Percentiles rank a stretch among this genome's conserved stretches.
phyloP scores from a whole-genome alignment of 2,329 filamentous ascomycete species.

The Blastomyces gilchristii region DNA sequence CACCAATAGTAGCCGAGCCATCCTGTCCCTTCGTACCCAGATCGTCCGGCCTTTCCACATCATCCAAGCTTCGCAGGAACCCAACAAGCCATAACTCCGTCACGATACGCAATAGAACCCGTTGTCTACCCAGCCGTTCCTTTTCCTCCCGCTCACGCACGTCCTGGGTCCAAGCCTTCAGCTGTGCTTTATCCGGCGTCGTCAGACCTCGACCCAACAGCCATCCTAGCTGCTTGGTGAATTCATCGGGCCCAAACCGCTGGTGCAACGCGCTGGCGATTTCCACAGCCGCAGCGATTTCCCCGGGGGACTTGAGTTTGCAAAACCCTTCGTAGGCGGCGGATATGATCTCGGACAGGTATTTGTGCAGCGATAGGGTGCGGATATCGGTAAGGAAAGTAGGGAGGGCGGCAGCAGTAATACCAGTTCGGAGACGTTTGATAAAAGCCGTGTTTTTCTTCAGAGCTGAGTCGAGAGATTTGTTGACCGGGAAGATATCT shows the following conservation, averaged over 20 bases:
- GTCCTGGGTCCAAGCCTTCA: conserved; percentile 71
- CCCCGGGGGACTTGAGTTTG: conserved; percentile 81
- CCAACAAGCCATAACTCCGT: conserved; percentile 95
- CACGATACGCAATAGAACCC: conserved; percentile 75
- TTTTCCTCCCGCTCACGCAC: conserved; percentile 92
- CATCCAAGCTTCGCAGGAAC: conserved; percentile 69
- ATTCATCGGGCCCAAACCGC: conserved; percentile 80
- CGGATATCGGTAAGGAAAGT: conserved; percentile 87
- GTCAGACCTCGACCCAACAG: conserved; percentile 81
- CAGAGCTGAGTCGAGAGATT: conserved; percentile 81
- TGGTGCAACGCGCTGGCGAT: conserved; percentile 93
- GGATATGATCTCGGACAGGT: conserved; percentile 91
- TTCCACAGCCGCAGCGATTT: conserved; percentile 84
- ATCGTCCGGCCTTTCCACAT: conserved; percentile 56
- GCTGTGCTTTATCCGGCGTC: conserved; percentile 71
- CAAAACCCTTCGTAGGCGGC: conserved; percentile 91
- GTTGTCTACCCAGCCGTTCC: conserved; percentile 76
- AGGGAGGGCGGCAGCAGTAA: conserved; percentile 65
- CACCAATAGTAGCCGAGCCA: conserved; percentile 27
- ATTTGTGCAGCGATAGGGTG: conserved; percentile 85
- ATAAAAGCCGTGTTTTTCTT: conserved; percentile 99
- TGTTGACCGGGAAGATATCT: conserved; percentile 70
- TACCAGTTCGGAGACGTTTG: conserved; percentile 82
- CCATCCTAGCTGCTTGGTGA: conserved; percentile 88
- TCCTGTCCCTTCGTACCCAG: conserved; percentile 46